These are phyloP conservation scores for Candida incommunis DNA, from an alignment of 805 yeast species.

Conservation along the genomic window DNA sequence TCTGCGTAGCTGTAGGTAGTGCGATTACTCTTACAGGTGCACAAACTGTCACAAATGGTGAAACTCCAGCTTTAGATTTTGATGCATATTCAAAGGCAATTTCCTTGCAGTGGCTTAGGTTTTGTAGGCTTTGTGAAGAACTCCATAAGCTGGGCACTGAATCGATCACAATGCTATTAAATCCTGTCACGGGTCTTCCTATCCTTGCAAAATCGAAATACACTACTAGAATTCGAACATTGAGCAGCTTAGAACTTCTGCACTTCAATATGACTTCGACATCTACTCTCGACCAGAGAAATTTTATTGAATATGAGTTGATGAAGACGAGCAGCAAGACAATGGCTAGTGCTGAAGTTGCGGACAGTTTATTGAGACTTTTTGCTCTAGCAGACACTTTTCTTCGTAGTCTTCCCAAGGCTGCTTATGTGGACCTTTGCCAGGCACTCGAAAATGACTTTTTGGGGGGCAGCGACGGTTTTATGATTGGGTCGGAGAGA, in stretches of 20 bases:
- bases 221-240: background rate
- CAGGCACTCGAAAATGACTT: background rate
- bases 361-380: background rate
- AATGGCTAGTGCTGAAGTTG: background rate
- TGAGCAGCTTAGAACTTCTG: background rate
- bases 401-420: background rate
- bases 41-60: background rate
- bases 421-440: background rate
- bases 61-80: background rate
- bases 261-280: background rate
- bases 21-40: background rate
- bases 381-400: background rate
- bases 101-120: background rate
- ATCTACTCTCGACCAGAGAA: background rate
- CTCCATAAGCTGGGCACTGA: background rate
- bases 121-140: background rate
- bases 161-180: background rate
- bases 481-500: background rate
- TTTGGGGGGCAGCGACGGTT: background rate
- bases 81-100: background rate
- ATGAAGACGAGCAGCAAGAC: too few species aligned
- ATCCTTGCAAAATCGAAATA: background rate
- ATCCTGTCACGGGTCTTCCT: background rate
- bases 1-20: background rate
- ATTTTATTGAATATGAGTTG: background rate